These are phyloP conservation scores for Colletotrichum sp. DNA, from an alignment of 2,329 filamentous ascomycete genomes.

Conservation along the genomic window DNA sequence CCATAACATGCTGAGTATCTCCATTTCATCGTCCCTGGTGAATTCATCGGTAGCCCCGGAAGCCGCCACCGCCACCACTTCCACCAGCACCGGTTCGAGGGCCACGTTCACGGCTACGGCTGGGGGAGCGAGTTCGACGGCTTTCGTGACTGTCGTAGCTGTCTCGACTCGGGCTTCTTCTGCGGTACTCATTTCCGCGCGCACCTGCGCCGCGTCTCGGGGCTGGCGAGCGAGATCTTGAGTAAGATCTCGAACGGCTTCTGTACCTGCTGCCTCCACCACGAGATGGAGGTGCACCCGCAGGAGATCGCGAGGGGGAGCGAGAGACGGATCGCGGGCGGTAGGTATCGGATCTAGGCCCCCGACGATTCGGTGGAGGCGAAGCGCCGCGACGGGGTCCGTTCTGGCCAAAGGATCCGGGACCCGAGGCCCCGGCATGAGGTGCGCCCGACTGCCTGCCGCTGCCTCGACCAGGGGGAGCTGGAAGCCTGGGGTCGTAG, in stretches of 20 bases:
- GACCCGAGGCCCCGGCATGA: conserved; percentile 36
- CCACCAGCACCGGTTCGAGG: conserved; percentile 8
- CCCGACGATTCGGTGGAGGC: conserved; percentile 40
- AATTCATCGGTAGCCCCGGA: conserved; percentile 10
- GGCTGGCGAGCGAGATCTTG: conserved; percentile 48
- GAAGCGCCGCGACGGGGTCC: conserved; percentile 42
- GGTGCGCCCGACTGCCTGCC: conserved; percentile 23
- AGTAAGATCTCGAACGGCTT: conserved; percentile 50
- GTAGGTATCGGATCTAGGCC: conserved; percentile 60
- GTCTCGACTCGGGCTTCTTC: conserved; percentile 30
- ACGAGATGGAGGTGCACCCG: conserved; percentile 31
- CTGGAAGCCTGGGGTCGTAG: conserved; percentile 59
- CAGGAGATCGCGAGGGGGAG: conserved; percentile 46
- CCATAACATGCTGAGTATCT: neutral
- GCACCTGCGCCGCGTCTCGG: conserved; percentile 35
- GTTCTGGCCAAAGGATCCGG: conserved; percentile 36
- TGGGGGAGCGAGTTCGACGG: conserved; percentile 28
- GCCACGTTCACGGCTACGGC: conserved; percentile 11
- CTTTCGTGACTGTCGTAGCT: conserved; percentile 48
- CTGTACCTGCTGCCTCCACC: conserved; percentile 44
- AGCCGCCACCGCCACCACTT: neutral
- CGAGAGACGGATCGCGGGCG: conserved; percentile 64
- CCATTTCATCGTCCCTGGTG: neutral
- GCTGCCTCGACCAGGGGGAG: conserved; percentile 28
- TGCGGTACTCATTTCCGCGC: conserved; percentile 29